Percentiles rank a stretch among this genome's conserved stretches.
These are phyloP conservation scores for Cladophialophora chaetospira DNA, from an alignment of 2,329 filamentous ascomycete genomes.

Conservation along the genomic window DNA sequence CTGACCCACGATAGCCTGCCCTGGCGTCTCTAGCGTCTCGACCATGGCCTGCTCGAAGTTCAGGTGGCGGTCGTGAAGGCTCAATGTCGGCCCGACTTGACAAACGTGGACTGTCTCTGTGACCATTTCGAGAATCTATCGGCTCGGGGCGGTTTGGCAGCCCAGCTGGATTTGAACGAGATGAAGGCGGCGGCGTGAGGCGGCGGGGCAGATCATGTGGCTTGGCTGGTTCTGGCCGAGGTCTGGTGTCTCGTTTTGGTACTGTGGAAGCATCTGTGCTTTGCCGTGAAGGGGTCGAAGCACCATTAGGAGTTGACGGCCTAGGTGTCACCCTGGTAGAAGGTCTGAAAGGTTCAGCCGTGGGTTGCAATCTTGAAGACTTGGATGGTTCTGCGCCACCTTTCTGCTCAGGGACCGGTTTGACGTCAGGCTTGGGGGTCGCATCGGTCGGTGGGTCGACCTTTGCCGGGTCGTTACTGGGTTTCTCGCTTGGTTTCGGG, in stretches of 20 bases:
- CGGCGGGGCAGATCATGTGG: slow-evolving; percentile 39
- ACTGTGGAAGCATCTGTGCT: slow-evolving; percentile 5
- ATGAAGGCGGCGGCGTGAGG: slow-evolving; percentile 38
- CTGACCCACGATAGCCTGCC: slow-evolving; percentile 36
- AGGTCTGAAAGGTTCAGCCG: slow-evolving; percentile 20
- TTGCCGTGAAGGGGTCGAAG: slow-evolving; percentile 23
- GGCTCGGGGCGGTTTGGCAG: slow-evolving; percentile 41
- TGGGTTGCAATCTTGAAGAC: slow-evolving; percentile 11
- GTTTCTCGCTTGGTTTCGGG: slow-evolving; percentile 34
- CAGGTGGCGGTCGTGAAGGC: slow-evolving; percentile 32
- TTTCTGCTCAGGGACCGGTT: slow-evolving; percentile 20
- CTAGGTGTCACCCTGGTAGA: slow-evolving; percentile 13
- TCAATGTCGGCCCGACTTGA: slow-evolving; percentile 36
- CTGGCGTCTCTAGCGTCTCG: slow-evolving; percentile 42
- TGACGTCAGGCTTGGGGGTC: slow-evolving; percentile 25
- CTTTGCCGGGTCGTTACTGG: slow-evolving; percentile 51
- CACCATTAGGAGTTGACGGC: slow-evolving; percentile 13
- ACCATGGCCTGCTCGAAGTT: slow-evolving; percentile 39
- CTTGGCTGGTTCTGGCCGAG: slow-evolving; percentile 22
- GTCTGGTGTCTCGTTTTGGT: slow-evolving; percentile 22
- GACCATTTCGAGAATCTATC: slow-evolving; percentile 37
- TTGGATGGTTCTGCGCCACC: slow-evolving; percentile 16
- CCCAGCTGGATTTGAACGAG: slow-evolving; percentile 40
- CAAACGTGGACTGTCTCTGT: slow-evolving; percentile 42
- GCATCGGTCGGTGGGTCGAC: slow-evolving; percentile 48